phyloP scores from a whole-genome alignment of 148 eudicot genomes.

The Polygonum aviculare region DNA sequence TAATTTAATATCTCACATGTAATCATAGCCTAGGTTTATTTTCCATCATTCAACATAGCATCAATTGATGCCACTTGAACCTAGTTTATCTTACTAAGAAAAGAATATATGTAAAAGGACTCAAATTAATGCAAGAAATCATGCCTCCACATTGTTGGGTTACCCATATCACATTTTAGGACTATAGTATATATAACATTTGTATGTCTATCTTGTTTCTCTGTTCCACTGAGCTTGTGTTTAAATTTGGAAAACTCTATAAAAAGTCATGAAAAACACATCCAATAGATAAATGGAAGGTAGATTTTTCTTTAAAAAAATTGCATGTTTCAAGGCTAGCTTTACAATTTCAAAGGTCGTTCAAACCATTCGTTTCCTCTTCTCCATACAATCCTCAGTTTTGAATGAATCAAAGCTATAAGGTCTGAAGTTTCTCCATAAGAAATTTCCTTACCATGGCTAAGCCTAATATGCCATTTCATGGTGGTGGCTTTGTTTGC shows the following conservation, averaged over 20 bases:
- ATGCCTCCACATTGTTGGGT: too few species aligned
- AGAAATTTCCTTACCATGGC: background rate
- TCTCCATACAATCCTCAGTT: background rate
- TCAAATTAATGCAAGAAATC: too few species aligned
- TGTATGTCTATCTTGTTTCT: background rate
- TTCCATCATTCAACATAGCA: too few species aligned
- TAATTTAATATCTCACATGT: too few species aligned
- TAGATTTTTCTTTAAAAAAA: background rate
- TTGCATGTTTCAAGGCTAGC: background rate
- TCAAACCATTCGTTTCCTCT: background rate
- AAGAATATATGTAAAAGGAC: too few species aligned
- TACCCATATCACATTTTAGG: background rate
- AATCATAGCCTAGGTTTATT: too few species aligned
- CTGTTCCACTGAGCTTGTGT: background rate
- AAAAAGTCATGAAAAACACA: background rate
- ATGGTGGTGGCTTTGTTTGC: conserved; percentile 22
- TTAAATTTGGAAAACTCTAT: background rate
- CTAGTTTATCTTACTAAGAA: too few species aligned
- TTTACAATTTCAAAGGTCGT: background rate
- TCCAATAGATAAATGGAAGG: background rate
- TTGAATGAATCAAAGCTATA: background rate
- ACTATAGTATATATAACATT: background rate
- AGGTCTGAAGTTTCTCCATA: background rate
- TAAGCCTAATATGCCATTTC: conserved; percentile 4
- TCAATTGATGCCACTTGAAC: too few species aligned